Conservation (phyloP, 2,329 filamentous ascomycete genomes). For the Fusarium pseudograminearum region DNA sequence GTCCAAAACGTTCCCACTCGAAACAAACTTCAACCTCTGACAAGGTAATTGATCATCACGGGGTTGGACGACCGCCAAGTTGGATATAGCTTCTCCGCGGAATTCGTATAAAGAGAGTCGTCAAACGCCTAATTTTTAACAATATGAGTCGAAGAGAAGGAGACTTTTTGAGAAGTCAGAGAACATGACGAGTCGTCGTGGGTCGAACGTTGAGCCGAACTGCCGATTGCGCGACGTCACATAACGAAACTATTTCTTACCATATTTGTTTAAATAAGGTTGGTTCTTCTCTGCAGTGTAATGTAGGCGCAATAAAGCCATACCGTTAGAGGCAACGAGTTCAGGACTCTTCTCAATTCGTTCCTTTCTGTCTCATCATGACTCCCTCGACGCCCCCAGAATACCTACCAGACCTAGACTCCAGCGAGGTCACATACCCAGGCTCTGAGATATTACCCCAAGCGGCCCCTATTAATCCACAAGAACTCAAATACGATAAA, state of each 20-base stretch:
- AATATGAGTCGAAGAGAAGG: neutral
- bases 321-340: neutral
- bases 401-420: slow-evolving; percentile 12
- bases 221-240: slow-evolving; percentile 27
- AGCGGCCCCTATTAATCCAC: neutral
- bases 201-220: slow-evolving; percentile 22
- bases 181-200: slow-evolving; percentile 18
- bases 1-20: neutral
- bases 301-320: neutral
- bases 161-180: neutral
- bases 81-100: slow-evolving; percentile 23
- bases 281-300: neutral
- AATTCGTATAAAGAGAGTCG: slow-evolving; percentile 9
- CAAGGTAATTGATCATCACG: slow-evolving; percentile 13
- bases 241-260: neutral
- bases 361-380: slow-evolving; percentile 10
- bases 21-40: neutral
- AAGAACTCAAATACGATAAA: neutral
- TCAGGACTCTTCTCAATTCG: neutral
- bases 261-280: slow-evolving; percentile 5
- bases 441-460: slow-evolving; percentile 6
- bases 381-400: neutral
- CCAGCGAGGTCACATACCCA: slow-evolving; percentile 17
- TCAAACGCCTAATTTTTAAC: neutral
- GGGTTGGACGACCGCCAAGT: slow-evolving; percentile 15